phyloP scores from a whole-genome alignment of 441 rosid genomes.

The Pelargonium myrrhifolium region DNA sequence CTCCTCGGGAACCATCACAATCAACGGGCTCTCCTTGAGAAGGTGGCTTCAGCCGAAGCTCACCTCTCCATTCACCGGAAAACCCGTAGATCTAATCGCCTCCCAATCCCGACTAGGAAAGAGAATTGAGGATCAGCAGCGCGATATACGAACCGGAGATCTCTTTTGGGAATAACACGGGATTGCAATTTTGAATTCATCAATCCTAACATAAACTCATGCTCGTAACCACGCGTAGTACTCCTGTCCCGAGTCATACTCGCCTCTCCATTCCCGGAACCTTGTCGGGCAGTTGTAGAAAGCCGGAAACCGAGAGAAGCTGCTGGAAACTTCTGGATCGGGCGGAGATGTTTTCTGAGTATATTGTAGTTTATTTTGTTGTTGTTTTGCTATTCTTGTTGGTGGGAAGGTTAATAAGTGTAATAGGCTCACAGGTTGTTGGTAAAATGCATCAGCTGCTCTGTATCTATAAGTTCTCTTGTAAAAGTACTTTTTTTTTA shows the following conservation, averaged over 20 bases:
- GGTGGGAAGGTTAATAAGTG: not conserved
- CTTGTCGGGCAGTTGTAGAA: too few species aligned
- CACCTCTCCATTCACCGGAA: conserved; percentile 51
- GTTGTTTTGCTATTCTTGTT: not conserved
- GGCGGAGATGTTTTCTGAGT: too few species aligned
- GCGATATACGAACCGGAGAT: conserved; percentile 62
- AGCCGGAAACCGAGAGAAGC: not conserved
- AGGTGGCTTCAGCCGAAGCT: conserved; percentile 86
- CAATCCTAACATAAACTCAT: conserved; percentile 4
- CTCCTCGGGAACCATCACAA: conserved; percentile 56
- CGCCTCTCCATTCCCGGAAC: too few species aligned
- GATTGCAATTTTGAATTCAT: conserved; percentile 7
- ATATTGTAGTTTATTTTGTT: too few species aligned
- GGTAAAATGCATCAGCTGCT: not conserved
- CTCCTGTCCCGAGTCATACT: too few species aligned
- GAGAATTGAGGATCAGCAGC: conserved; percentile 63
- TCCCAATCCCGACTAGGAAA: conserved; percentile 44
- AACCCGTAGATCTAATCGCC: conserved; percentile 45
- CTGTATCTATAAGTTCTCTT: not conserved
- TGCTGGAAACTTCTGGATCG: not conserved
- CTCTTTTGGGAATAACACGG: conserved; percentile 45
- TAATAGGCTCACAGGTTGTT: too few species aligned
- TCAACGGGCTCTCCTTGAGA: conserved; percentile 58
- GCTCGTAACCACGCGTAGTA: not conserved
- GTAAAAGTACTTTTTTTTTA: not conserved